Conservation (phyloP, 139 green algal species). For the Nannochloris sp. region DNA sequence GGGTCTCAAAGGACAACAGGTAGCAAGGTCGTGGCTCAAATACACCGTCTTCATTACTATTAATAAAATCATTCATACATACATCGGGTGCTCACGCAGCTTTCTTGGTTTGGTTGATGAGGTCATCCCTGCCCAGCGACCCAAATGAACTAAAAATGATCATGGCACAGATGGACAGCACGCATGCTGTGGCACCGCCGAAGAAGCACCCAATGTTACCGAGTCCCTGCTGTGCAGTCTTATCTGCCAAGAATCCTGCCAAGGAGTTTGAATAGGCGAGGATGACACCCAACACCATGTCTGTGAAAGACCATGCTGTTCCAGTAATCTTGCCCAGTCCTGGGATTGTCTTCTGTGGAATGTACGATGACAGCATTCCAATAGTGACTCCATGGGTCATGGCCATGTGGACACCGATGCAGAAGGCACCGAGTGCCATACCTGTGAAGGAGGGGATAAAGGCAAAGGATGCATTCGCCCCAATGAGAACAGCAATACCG, state of each 20-base stretch:
- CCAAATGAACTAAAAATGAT: slow-evolving; percentile 48
- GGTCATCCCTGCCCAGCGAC: slow-evolving; percentile 45
- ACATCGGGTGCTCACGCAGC: not conserved
- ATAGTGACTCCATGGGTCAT: slow-evolving; percentile 71
- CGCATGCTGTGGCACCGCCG: slow-evolving; percentile 45
- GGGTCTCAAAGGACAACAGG: no score
- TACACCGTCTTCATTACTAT: no score
- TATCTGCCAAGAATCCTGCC: slow-evolving; percentile 57
- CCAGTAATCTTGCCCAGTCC: slow-evolving; percentile 63
- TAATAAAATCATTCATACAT: slow-evolving; percentile 1
- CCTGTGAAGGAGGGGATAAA: slow-evolving; percentile 25
- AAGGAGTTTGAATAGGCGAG: slow-evolving; percentile 58
- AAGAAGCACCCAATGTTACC: slow-evolving; percentile 71
- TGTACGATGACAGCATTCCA: slow-evolving; percentile 59
- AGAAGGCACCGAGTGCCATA: slow-evolving; percentile 52
- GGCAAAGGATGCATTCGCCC: slow-evolving; percentile 45
- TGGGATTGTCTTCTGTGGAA: slow-evolving; percentile 39
- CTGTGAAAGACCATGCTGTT: slow-evolving; percentile 73
- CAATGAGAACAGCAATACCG: slow-evolving; percentile 59
- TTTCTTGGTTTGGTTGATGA: not conserved
- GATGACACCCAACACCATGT: slow-evolving; percentile 66
- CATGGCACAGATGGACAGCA: slow-evolving; percentile 39
- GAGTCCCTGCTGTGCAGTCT: slow-evolving; percentile 25
- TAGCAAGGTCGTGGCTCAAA: no score
- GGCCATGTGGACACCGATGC: slow-evolving; percentile 74